These are phyloP conservation scores for Hypoxylon sp. DNA, from an alignment of 2,329 filamentous ascomycete genomes.

Conservation along the genomic window DNA sequence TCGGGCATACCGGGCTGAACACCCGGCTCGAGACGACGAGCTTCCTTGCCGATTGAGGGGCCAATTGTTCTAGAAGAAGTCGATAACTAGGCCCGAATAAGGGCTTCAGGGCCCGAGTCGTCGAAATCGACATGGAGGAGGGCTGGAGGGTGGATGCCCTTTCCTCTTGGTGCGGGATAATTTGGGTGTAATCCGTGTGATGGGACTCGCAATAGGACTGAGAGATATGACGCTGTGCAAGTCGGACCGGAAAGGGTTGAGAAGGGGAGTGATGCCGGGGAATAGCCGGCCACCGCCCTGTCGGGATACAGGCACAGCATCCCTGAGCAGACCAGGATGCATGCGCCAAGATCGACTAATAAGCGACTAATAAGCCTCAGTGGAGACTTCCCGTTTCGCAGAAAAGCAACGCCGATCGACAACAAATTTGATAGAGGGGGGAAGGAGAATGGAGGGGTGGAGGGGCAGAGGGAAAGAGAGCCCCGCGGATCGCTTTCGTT, in stretches of 20 bases:
- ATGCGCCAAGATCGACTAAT: constrained; percentile 37
- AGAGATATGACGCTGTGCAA: constrained; percentile 29
- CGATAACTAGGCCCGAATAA: constrained; percentile 50
- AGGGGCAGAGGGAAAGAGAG: constrained; percentile 5
- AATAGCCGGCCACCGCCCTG: constrained; percentile 42
- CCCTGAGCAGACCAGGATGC: neutral
- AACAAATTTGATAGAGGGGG: constrained; percentile 40
- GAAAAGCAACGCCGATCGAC: constrained; percentile 38
- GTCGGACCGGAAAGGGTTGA: constrained; percentile 24
- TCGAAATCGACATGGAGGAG: constrained; percentile 52
- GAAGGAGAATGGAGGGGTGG: constrained; percentile 10
- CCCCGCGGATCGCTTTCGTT: constrained; percentile 38
- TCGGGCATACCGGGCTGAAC: constrained; percentile 50
- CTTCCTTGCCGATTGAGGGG: constrained; percentile 45
- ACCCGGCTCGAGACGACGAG: constrained; percentile 44
- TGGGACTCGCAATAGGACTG: constrained; percentile 17
- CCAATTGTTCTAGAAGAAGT: constrained; percentile 50
- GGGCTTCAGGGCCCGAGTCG: constrained; percentile 49
- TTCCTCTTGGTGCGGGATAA: constrained; percentile 26
- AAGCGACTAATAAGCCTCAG: constrained; percentile 43
- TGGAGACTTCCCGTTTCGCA: constrained; percentile 39
- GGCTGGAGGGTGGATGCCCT: constrained; percentile 26
- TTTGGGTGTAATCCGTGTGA: constrained; percentile 21
- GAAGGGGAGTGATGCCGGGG: constrained; percentile 29
- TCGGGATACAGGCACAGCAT: constrained; percentile 12